These are phyloP conservation scores for Coprinellus micaceus DNA, from an alignment of 768 basidiomycete species.

Conservation along the genomic window DNA sequence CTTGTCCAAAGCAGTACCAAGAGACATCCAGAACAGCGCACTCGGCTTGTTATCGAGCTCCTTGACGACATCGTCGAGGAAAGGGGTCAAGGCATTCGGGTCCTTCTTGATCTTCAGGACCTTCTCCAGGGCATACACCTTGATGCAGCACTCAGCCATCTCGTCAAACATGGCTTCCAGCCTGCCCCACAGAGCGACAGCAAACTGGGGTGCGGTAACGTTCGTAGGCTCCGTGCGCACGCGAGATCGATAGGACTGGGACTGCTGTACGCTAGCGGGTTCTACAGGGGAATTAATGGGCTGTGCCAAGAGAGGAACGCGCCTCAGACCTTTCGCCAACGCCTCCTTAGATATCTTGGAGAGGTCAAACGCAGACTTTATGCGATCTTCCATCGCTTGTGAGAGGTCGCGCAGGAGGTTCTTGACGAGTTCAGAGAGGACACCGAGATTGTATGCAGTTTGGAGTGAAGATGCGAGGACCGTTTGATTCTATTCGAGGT, in stretches of 20 bases:
- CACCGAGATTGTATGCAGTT: slow-evolving; percentile 89
- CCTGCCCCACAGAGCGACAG: slow-evolving; percentile 73
- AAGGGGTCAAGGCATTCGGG: slow-evolving; percentile 65
- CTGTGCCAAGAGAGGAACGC: slow-evolving; percentile 13
- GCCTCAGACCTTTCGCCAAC: slow-evolving; percentile 61
- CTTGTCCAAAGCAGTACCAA: slow-evolving; percentile 79
- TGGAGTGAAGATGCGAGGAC: slow-evolving; percentile 90
- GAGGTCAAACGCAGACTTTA: slow-evolving; percentile 82
- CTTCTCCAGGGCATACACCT: slow-evolving; percentile 95
- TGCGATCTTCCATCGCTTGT: slow-evolving; percentile 77
- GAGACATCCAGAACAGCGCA: slow-evolving; percentile 83
- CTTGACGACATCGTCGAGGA: slow-evolving; percentile 93
- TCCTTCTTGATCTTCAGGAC: slow-evolving; percentile 90
- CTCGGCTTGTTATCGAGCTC: slow-evolving; percentile 89
- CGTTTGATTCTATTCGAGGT: slow-evolving; percentile 69
- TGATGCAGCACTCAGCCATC: slow-evolving; percentile 87
- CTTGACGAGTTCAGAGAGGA: slow-evolving; percentile 79
- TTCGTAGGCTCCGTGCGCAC: slow-evolving; percentile 89
- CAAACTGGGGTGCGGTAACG: slow-evolving; percentile 83
- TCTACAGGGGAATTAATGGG: slow-evolving; percentile 10
- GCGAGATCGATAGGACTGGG: slow-evolving; percentile 73
- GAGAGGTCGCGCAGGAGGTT: slow-evolving; percentile 76
- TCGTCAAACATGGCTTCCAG: slow-evolving; percentile 84
- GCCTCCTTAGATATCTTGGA: slow-evolving; percentile 83
- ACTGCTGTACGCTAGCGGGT: slow-evolving; percentile 20